Evolutionary conservation across 169 alveolate species (phyloP), one percentile per base, ranked within the genome.

Genomic region (Besnoitia besnoiti): DNA sequence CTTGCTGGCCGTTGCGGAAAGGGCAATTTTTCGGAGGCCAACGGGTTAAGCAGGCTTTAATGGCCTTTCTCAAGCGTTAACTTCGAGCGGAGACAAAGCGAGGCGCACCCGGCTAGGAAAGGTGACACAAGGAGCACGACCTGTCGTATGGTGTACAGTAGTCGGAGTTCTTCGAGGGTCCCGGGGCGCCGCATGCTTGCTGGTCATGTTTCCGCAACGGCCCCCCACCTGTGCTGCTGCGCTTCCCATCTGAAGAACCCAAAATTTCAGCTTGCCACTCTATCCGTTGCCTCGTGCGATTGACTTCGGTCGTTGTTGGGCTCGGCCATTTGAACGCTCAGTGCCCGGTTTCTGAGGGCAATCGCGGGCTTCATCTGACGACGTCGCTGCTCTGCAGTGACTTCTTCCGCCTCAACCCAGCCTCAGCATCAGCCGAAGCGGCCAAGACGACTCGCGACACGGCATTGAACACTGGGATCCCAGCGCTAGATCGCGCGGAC

Each of bases 181-280:
- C 73, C 73, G 73, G 73, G 73, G 73, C 73, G 73, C 73, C 73
- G 73, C 73, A 55, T 55, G 73, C 73, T 55, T 55, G 73, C 73
- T 55, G 73, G 73, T 55, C 73, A 55, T 24, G 73, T 55, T 55
- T 55, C 73, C 73, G 73, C 73, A 27, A 55, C 73, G 73, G 73
- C 73, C 73, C 73, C 73, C 73, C 27, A 55, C 14, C 5, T 55
- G 73, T 55, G 73, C 73, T 55, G 73, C 73, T 55, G 73, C 73
- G 73, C 73, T 55, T 55, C 73, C 73, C 73, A 12, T 55, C 35
- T 55, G 73, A 49, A 5, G 55, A 55, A 21, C 27, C 33, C 73
- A 55, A 55, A 3, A 21, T 55, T 55, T 55, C 73, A 55, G n/a
- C 73, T 33, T 55, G 73, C 73, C 73, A 7, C 33, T 55, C 73